Evolutionary conservation across 106 monocot species (phyloP).

Genomic region (Phalaenopsis equestris): DNA sequence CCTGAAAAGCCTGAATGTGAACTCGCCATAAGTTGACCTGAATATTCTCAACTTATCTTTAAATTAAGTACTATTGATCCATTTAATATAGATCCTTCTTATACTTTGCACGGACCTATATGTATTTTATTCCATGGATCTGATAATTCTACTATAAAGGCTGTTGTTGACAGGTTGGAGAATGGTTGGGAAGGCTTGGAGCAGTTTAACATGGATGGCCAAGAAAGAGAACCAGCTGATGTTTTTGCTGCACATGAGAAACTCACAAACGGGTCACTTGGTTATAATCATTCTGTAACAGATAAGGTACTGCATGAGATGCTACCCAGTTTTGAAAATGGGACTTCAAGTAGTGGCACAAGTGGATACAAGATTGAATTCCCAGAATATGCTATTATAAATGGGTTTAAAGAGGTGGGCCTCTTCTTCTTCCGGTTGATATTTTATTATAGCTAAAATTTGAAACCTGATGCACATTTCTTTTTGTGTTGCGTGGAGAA

Average conservation of each 20-base stretch:
- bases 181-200: constrained; percentile 2
- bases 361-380: constrained; percentile 2
- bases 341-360: background rate
- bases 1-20: too few species aligned
- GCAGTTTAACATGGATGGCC: background rate
- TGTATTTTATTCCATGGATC: constrained; percentile 3
- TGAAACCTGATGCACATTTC: constrained; percentile 3
- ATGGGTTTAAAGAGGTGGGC: background rate
- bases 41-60: background rate
- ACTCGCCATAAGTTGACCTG: background rate
- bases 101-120: background rate
- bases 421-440: background rate
- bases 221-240: background rate
- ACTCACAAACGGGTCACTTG: background rate
- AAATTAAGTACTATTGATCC: background rate
- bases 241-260: background rate
- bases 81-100: background rate
- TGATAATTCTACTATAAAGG: constrained; percentile 10
- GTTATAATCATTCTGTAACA: constrained; percentile 1
- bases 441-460: background rate
- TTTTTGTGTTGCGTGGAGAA: constrained; percentile 6
- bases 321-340: constrained; percentile 4
- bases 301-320: background rate
- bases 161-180: constrained; percentile 5
- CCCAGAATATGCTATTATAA: background rate